A percentile compares a stretch with the other conserved stretches of the same genome.
Conservation (phyloP, 2,329 filamentous ascomycete species). For the Corniculantispora saksenae region DNA sequence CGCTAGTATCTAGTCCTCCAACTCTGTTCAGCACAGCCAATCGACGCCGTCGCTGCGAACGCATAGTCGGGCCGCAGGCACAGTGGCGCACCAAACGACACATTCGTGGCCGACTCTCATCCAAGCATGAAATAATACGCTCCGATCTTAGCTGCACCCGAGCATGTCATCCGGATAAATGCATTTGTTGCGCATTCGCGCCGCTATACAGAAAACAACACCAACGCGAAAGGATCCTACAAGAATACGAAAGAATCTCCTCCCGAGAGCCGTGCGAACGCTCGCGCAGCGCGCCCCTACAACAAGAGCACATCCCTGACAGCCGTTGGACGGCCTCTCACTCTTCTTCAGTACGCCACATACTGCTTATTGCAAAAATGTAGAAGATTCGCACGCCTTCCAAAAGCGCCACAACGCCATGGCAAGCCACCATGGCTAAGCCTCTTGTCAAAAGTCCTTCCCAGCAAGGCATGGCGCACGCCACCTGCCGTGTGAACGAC, state of each 20-base stretch:
- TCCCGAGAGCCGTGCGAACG: too few species aligned
- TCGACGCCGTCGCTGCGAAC: slow-evolving; percentile 7
- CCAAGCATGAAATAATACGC: too few species aligned
- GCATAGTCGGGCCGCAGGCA: slow-evolving; percentile 11
- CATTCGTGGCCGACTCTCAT: too few species aligned
- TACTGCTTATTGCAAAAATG: neutral
- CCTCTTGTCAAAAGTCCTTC: slow-evolving; percentile 18
- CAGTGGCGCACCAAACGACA: slow-evolving; percentile 4
- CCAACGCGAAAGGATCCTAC: too few species aligned
- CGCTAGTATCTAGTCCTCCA: neutral
- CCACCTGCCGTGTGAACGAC: slow-evolving; percentile 14
- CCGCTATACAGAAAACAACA: too few species aligned
- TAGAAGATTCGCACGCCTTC: neutral
- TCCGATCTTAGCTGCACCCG: too few species aligned
- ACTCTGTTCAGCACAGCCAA: slow-evolving; percentile 6
- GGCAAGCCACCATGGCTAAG: slow-evolving; percentile 8
- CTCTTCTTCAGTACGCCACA: neutral
- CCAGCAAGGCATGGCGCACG: neutral
- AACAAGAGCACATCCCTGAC: neutral
- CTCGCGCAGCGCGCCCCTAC: neutral
- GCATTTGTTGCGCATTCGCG: too few species aligned
- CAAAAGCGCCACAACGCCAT: slow-evolving; percentile 12
- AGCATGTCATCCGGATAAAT: too few species aligned
- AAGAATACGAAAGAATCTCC: too few species aligned
- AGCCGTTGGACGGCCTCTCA: neutral